These are phyloP conservation scores for Sonneratia alba DNA, from an alignment of 345 rosid species.

Conservation along the genomic window DNA sequence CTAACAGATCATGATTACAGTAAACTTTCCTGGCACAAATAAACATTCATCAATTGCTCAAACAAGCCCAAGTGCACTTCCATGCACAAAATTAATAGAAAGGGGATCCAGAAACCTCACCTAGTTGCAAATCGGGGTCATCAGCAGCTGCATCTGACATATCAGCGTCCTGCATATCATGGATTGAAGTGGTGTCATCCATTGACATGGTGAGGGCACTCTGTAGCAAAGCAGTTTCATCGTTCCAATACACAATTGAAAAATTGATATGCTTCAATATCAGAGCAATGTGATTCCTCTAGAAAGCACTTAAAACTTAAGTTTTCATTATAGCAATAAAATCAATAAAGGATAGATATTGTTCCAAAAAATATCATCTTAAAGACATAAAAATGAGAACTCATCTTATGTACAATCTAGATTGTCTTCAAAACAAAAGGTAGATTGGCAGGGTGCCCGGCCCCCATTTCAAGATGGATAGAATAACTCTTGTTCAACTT, in stretches of 20 bases:
- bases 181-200: constrained; percentile 43
- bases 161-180: constrained; percentile 31
- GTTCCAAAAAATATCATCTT: not conserved
- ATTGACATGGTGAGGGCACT: constrained; percentile 60
- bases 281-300: not conserved
- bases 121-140: constrained; percentile 52
- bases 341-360: not conserved
- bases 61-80: not conserved
- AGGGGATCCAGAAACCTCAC: constrained; percentile 17
- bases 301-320: not conserved
- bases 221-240: constrained; percentile 43
- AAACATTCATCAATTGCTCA: not conserved
- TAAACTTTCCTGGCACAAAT: not conserved
- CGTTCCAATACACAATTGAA: constrained; percentile 23
- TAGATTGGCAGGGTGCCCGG: not conserved
- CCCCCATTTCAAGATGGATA: not conserved
- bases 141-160: constrained; percentile 50
- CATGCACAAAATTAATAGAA: constrained; percentile 13
- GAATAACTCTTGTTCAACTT: too few relatives aligned
- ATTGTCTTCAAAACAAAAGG: too few relatives aligned
- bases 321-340: not conserved
- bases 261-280: not conserved
- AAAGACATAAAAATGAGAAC: not conserved
- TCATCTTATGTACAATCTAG: too few relatives aligned
- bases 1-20: constrained; percentile 43